phyloP scores from a whole-genome alignment of 192 early-diverging fungal species.

The Pilaira anomala region DNA sequence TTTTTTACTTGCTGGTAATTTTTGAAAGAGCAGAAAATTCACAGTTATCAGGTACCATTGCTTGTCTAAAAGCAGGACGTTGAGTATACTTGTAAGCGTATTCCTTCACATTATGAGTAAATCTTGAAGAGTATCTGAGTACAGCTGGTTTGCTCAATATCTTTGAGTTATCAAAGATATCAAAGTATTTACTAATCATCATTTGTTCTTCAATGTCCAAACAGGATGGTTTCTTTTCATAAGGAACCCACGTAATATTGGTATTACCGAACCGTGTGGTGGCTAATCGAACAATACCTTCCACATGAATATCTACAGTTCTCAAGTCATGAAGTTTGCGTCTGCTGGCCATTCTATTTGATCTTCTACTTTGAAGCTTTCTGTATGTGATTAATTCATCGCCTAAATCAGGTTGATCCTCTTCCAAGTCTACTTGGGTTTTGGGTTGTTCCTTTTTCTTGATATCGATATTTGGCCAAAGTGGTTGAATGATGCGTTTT shows the following conservation, averaged over 20 bases:
- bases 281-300: conserved; percentile 1
- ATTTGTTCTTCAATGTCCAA: no score
- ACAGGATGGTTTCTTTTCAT: no score
- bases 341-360: neutral
- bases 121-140: no score
- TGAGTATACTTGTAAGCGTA: no score
- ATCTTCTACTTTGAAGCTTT: neutral
- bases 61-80: no score
- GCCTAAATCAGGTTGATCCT: neutral
- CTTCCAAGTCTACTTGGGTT: neutral
- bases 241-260: neutral
- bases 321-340: neutral
- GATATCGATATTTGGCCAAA: neutral
- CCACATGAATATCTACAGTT: neutral
- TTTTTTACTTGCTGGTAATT: no score
- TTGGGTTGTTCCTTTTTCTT: neutral
- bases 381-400: neutral
- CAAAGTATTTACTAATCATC: no score
- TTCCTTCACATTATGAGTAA: no score
- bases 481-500: conserved; percentile 1
- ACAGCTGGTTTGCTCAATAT: no score
- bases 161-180: no score
- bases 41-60: no score
- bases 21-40: no score
- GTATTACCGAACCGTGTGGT: neutral